These are phyloP conservation scores for Pythium biforme DNA, from an alignment of 352 stramenopile species.

Conservation along the genomic window DNA sequence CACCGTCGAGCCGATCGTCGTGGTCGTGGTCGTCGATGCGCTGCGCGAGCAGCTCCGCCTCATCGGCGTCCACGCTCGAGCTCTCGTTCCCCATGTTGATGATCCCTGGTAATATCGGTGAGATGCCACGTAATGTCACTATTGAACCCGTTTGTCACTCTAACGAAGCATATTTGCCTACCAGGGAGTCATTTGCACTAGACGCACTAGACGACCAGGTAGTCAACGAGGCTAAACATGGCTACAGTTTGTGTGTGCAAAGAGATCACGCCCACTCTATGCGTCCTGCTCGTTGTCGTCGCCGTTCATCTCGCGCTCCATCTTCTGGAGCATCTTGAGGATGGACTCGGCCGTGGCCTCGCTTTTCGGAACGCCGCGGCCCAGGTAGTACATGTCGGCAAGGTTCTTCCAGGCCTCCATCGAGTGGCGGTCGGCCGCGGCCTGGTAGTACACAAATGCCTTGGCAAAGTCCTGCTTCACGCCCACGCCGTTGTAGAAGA, in stretches of 20 bases:
- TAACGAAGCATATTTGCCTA: slow-evolving; percentile 17
- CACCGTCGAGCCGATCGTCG: background rate
- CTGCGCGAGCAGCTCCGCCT: slow-evolving; percentile 16
- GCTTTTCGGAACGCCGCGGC: slow-evolving; percentile 73
- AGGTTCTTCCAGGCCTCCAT: slow-evolving; percentile 89
- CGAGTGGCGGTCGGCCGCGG: slow-evolving; percentile 77
- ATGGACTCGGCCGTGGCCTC: slow-evolving; percentile 79
- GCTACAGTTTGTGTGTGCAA: background rate
- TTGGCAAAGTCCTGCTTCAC: slow-evolving; percentile 69
- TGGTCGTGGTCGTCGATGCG: background rate
- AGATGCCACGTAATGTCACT: slow-evolving; percentile 22
- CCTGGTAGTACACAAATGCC: slow-evolving; percentile 87
- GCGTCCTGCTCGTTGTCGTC: slow-evolving; percentile 19
- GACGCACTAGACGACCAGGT: slow-evolving; percentile 15
- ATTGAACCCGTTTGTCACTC: slow-evolving; percentile 8
- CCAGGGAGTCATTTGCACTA: background rate
- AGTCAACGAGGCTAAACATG: slow-evolving; percentile 9
- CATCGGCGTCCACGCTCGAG: slow-evolving; percentile 22
- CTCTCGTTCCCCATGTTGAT: slow-evolving; percentile 28
- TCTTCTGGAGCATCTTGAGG: slow-evolving; percentile 83
- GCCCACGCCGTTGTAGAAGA: slow-evolving; percentile 79
- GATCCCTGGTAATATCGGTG: no score
- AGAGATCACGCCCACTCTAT: slow-evolving; percentile 6
- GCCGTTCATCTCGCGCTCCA: slow-evolving; percentile 29
- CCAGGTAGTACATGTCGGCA: slow-evolving; percentile 83